Evolutionary conservation across 2,329 filamentous ascomycete genomes (phyloP).

Genomic region (Fusarium sp.): DNA sequence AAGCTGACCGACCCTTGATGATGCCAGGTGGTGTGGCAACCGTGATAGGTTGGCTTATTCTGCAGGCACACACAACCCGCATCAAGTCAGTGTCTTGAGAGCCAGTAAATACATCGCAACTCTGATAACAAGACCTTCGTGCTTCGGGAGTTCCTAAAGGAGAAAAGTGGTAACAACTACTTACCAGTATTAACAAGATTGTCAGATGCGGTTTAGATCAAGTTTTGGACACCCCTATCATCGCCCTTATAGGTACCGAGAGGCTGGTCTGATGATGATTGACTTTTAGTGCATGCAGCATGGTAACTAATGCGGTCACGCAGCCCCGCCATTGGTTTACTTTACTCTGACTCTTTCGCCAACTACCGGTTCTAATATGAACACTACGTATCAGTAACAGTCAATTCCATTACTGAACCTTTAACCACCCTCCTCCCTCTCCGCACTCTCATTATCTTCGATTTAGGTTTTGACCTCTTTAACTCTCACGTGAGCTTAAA

Average conservation of each 20-base stretch:
- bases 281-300: constrained; percentile 37
- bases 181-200: background rate
- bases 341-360: background rate
- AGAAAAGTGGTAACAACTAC: background rate
- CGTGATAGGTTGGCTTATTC: constrained; percentile 25
- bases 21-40: background rate
- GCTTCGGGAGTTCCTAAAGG: background rate
- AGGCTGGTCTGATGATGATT: constrained; percentile 32
- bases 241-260: constrained; percentile 34
- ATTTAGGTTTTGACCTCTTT: background rate
- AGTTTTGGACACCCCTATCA: constrained; percentile 7
- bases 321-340: constrained; percentile 1
- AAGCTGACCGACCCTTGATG: constrained; percentile 22
- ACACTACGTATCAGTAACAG: background rate
- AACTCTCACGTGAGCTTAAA: background rate
- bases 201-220: background rate
- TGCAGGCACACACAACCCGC: constrained; percentile 32
- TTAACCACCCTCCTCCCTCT: no score
- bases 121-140: background rate
- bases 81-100: constrained; percentile 11
- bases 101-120: constrained; percentile 1
- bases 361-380: background rate
- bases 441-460: background rate
- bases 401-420: no score
- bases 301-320: constrained; percentile 17